Base-by-base conservation (phyloP, 345 rosid genomes). In the Turnera subulata region DNA sequence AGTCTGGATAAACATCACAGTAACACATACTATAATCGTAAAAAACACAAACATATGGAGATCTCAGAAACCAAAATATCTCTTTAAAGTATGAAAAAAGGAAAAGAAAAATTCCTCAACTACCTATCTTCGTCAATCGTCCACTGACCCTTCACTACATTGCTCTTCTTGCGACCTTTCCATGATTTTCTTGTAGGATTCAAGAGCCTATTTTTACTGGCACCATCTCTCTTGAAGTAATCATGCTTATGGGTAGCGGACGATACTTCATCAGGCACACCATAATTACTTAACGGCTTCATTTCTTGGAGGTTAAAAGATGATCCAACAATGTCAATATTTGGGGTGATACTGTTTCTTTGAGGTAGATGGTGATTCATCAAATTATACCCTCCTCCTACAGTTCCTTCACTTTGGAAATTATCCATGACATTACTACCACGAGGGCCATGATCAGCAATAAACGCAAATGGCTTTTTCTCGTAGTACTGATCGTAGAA, bases 121-220 rank as follows among this genome's bases (percentile, higher is more conserved):
- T 76, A 91, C 99, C 91, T 84, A 75, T 93, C 99, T 78, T 93
- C 97, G 35, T 85, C 87, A 56, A 61, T 65, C 13, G 88, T 81
- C 99, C 99, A 93, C 72, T 93, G 99, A 24, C 99, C 96, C 78
- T 93, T 93, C 32, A 82, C 88, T 32, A 80, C 69, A 59, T 63
- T 84, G 65, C 74, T 50, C 75, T 74, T 85, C 74, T 76, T 82
- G 38, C 82, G 83, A 45, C 61, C 67, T 69, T 74, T 88, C 76
- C 51, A 65, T 9, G 64, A 53, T 65, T 66, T 81, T 50, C 74
- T 71, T 29, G 82, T 46, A 10, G 72, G 56, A 18, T 78, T 48
- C 23, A 59, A 16, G 56, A 17, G 63, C 59, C 74, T 65, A 19
- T 61, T 70, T 61, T 69, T 77, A 25, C 71, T 71, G 49, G 67